Evolutionary conservation across 257 asterid genomes (phyloP), one percentile per base, ranked within the genome.

Genomic region (Plantago ovata): DNA sequence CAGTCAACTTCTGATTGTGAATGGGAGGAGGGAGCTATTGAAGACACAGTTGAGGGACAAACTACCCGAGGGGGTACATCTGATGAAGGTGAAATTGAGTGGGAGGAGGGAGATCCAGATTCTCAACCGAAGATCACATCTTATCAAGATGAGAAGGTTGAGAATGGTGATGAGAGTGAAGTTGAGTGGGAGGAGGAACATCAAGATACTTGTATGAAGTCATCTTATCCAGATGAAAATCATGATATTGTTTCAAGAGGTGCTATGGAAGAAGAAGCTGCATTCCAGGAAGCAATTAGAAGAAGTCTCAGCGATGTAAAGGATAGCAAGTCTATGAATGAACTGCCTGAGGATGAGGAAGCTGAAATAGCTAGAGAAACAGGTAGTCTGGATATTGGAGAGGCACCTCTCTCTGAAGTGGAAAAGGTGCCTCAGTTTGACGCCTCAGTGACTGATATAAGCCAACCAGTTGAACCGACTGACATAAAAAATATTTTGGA

Each of bases 181-280:
- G 67, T 82, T 58, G 94, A 81, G 70, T 82, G 98, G 96, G 96
- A 91, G 83, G 95, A 92, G 47, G 96, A 81, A 61, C 65, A 62
- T 68, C 65, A 54, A 68, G 84, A 67, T 45, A 66, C 63, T 69
- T 73, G 39, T 32, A 55, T 79, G 70, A 72, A 75, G 68, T 58
- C 71, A 13, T 44, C 75, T 13, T 54, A 40, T 68, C 71, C 69
- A 12, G 67, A 62, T 56, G 82, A 70, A 61, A 68, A 53, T 56
- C 61, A 38, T 56, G 73, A 61, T 45, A 67, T 41, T 68, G 58
- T 66, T 69, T 60, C 85, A 33, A 82, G 78, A 67, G 95, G 94
- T 66, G 60, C 68, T 64, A 40, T 74, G 61, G 89, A 80, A 73
- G 97, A 86, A 69, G 94, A 81, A 56, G 86, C 82, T 20, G 72